A percentile compares a stretch with the other conserved stretches of the same genome.
Evolutionary conservation across 768 basidiomycete genomes (phyloP).

Genomic region (Phaeolepiota aurea): DNA sequence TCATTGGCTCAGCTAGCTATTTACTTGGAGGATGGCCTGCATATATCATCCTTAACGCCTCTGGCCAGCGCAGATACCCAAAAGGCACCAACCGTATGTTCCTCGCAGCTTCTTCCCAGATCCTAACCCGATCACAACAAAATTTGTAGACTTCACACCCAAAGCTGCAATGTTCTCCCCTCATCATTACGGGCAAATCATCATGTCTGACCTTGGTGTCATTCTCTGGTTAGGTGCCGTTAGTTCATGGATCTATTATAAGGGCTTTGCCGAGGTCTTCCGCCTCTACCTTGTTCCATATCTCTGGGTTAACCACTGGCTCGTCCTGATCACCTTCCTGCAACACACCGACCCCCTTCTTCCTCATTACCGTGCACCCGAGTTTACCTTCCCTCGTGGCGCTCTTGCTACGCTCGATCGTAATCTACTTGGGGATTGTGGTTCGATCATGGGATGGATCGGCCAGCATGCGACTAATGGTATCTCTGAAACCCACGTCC

Average conservation of each 20-base stretch:
- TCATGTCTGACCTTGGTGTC: constrained; percentile 81
- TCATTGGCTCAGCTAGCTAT: constrained; percentile 44
- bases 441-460: constrained; percentile 75
- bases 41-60: constrained; percentile 77
- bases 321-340: constrained; percentile 93
- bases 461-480: constrained; percentile 83
- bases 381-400: constrained; percentile 92
- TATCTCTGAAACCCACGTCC: constrained; percentile 89
- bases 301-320: constrained; percentile 92
- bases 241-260: constrained; percentile 43
- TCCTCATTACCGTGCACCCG: constrained; percentile 84
- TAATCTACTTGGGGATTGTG: constrained; percentile 68
- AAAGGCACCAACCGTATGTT: constrained; percentile 67
- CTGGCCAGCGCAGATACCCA: constrained; percentile 81
- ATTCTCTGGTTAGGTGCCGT: constrained; percentile 61
- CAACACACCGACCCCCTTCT: constrained; percentile 96
- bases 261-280: constrained; percentile 67
- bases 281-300: constrained; percentile 83
- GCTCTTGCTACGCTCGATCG: constrained; percentile 91
- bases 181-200: constrained; percentile 66
- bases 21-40: constrained; percentile 81
- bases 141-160: constrained; percentile 62
- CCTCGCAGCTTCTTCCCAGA: background rate
- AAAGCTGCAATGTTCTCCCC: constrained; percentile 74
- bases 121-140: background rate